Evolutionary conservation across 148 eudicot species (phyloP), one percentile per base, ranked within the genome.

Genomic region (Nyssa sinensis): DNA sequence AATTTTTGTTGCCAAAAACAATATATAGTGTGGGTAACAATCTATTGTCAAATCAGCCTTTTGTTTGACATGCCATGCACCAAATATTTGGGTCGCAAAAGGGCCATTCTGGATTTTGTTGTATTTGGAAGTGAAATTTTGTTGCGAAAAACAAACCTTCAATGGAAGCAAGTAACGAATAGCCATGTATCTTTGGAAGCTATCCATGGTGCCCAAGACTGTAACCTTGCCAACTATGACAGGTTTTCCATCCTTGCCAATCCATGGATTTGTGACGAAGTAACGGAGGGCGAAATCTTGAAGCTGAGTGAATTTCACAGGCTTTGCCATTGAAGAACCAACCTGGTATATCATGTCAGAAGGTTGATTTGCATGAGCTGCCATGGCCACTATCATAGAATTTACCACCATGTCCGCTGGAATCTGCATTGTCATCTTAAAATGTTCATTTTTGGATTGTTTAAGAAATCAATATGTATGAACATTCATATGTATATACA

Each of bases 331-430:
- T 0, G 94, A 87, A 10, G 94, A 90, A 23, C 94, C 89, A 1
- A 90, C 72, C 5, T 87, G 91, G 74, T 79, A 79, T 60, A 79
- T 69, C 30, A 24, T 55, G 35, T 63, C 58, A 11, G 66, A 73
- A 1, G 13, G 19, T 44, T 70, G 62, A 19, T 79, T 86, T 59
- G 83, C 79, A 67, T 86, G 86, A 31, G 78, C 80, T 27, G 70
- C 84, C 72, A 84, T 81, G 29, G 88, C 84, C 29, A 80, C 90
- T 39, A 88, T 55, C 17, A 81, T 86, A 8, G 90, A 77, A 47
- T 88, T 88, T 31, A 78, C 87, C 78, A 88, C 91, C 83, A 87
- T 85, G 70, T 87, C 91, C 31, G 77, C 91, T 32, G 88, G 91
- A 67, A 86, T 80, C 88, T 84, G 80, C 51, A 47, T 32, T 35